Conservation (phyloP, 495 filamentous ascomycete species). For the Aspergillus asperescens region DNA sequence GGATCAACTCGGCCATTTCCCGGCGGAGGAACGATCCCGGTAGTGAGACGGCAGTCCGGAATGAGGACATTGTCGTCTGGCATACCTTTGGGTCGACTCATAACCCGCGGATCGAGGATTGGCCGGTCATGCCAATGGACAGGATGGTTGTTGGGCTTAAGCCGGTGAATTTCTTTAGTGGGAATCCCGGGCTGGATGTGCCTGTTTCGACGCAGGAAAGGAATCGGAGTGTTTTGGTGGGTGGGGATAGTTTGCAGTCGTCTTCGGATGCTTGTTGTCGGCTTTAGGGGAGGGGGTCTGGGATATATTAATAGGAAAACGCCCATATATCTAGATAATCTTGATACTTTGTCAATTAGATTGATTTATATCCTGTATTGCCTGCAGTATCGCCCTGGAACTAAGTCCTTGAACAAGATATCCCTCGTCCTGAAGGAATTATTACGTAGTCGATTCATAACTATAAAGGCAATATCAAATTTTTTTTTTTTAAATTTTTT, state of each 20-base stretch:
- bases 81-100: conserved; percentile 58
- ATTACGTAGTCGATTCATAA: too few relatives aligned
- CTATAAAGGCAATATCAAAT: too few relatives aligned
- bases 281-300: too few relatives aligned
- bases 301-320: too few relatives aligned
- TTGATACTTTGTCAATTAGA: too few relatives aligned
- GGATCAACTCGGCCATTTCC: conserved; percentile 12
- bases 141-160: conserved; percentile 52
- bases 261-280: neutral
- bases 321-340: too few relatives aligned
- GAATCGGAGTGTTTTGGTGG: conserved; percentile 30
- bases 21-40: conserved; percentile 22
- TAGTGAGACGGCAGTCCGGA: conserved; percentile 28
- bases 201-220: conserved; percentile 25
- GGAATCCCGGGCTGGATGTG: conserved; percentile 55
- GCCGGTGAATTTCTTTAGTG: conserved; percentile 67
- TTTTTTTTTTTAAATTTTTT: too few relatives aligned
- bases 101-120: conserved; percentile 55
- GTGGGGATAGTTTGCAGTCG: neutral
- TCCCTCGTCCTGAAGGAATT: too few relatives aligned
- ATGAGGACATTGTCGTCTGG: conserved; percentile 47
- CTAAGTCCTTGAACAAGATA: too few relatives aligned
- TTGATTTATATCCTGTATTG: too few relatives aligned
- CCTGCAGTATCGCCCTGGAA: too few relatives aligned
- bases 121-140: conserved; percentile 57